Conservation (phyloP, 2,329 filamentous ascomycete species). For the Magnaporthiopsis rhizophila region DNA sequence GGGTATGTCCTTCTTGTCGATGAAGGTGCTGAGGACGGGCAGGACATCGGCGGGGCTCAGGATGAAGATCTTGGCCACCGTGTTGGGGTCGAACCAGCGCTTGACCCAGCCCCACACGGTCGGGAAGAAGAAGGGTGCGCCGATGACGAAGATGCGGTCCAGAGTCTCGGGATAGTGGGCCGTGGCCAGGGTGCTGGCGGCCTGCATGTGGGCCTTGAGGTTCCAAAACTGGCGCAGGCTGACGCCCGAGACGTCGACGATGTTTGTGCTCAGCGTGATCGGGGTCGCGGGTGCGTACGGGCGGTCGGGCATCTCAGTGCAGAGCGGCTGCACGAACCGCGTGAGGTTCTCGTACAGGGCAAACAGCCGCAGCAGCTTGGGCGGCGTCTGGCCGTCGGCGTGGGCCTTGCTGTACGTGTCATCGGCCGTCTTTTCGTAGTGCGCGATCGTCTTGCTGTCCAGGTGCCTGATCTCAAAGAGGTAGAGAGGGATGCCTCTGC, state of each 20-base stretch:
- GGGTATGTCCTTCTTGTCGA: conserved; percentile 76
- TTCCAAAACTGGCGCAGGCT: conserved; percentile 95
- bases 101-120: conserved; percentile 95
- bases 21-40: conserved; percentile 69
- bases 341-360: conserved; percentile 91
- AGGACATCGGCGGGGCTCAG: conserved; percentile 65
- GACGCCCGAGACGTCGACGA: conserved; percentile 84
- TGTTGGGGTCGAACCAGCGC: conserved; percentile 90
- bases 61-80: conserved; percentile 94
- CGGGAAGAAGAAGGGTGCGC: conserved; percentile 82
- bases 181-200: conserved; percentile 78
- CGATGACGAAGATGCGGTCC: conserved; percentile 71
- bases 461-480: conserved; percentile 81
- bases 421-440: conserved; percentile 64
- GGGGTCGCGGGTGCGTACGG: conserved; percentile 65
- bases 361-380: conserved; percentile 78
- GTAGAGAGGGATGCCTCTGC: conserved; percentile 82
- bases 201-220: conserved; percentile 87
- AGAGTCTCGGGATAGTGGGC: conserved; percentile 93
- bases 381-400: conserved; percentile 56
- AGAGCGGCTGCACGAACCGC: conserved; percentile 77
- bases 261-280: conserved; percentile 87
- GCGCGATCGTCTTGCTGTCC: conserved; percentile 70
- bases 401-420: conserved; percentile 53
- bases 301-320: conserved; percentile 65